Base-by-base conservation (phyloP, 2,329 filamentous ascomycete genomes). In the Claviceps humidiphila region DNA sequence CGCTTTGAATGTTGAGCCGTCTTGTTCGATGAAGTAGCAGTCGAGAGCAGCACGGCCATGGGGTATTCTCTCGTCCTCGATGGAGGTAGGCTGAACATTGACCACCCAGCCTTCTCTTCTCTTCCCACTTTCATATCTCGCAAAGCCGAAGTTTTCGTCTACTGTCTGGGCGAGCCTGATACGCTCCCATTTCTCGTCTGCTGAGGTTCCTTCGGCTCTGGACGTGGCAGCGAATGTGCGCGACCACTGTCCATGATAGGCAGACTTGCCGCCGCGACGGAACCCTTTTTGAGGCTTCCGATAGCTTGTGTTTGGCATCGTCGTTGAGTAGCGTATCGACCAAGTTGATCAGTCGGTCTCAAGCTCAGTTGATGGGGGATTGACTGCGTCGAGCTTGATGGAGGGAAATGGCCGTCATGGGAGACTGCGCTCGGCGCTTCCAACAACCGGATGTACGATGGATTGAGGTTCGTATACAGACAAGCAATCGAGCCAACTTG, bases 1-100 rank as follows among this genome's bases (percentile, higher is more conserved):
- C 11, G 93, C 90, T 67, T 98, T 98, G 77, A 98, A 98, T 5
- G 86, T 91, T 48, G 84, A 81, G 14, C 88, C 79, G 61, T 95
- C 87, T 54, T 91, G 87, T 61, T 90, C 87, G 54, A 98, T 85
- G 69, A 98, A 98, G 73, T 96, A 98, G 70, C 89, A 96, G 71
- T 98, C 93, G 53, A 98, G 81, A 8, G 88, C 93, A 1, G 93
- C 86, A 58, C 89, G 82, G 40, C 93, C 93, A 54, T 88, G 87
- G 1, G 86, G 84, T 46, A 87, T 78, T 59, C 88, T 87, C 16
- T 90, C 79, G 64, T 97, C 91, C 66, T 95, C 75, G 74, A 98
- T 77, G 13, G 82, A 81, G 0, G 93, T 97, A 41, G 89, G 83
- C 65, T 95, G 88, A 72, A 97, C 87, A 64, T 97, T 98, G 60